Percentiles rank a stretch among this genome's conserved stretches.
Evolutionary conservation across 345 rosid species (phyloP).

Genomic region (Eucalyptus pauciflora): DNA sequence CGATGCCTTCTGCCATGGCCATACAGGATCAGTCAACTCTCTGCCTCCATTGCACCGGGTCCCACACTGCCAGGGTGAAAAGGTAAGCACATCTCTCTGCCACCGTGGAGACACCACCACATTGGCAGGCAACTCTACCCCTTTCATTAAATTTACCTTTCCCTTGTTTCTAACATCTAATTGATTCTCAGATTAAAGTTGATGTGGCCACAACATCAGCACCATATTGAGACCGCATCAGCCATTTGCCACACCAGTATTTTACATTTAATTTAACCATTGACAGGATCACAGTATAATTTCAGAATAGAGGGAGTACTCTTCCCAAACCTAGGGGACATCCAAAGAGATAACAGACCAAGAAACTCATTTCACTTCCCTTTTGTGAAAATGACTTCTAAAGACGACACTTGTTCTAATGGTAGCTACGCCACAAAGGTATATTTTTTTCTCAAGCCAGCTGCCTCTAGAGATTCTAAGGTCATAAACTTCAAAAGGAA

Average conservation of each 20-base stretch:
- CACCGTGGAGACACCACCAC: background rate
- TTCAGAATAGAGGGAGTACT: background rate
- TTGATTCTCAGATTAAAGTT: background rate
- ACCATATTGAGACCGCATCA: background rate
- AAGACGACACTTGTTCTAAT: background rate
- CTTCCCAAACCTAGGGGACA: background rate
- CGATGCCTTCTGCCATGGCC: background rate
- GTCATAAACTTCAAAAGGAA: background rate
- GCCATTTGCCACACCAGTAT: background rate
- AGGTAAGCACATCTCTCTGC: background rate
- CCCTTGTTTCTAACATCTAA: background rate
- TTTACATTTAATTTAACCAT: background rate
- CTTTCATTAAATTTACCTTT: background rate
- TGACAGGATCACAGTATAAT: background rate
- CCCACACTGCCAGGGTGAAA: background rate
- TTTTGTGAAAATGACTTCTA: background rate
- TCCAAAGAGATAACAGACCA: background rate
- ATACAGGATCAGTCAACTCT: background rate
- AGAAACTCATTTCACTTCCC: background rate
- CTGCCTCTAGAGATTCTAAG: background rate
- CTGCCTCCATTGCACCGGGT: background rate
- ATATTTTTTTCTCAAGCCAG: background rate
- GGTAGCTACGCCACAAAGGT: background rate
- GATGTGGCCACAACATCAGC: background rate
- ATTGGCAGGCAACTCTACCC: background rate